phyloP scores from a whole-genome alignment of 2,329 filamentous ascomycete genomes.

The Aspergillus jensenii region DNA sequence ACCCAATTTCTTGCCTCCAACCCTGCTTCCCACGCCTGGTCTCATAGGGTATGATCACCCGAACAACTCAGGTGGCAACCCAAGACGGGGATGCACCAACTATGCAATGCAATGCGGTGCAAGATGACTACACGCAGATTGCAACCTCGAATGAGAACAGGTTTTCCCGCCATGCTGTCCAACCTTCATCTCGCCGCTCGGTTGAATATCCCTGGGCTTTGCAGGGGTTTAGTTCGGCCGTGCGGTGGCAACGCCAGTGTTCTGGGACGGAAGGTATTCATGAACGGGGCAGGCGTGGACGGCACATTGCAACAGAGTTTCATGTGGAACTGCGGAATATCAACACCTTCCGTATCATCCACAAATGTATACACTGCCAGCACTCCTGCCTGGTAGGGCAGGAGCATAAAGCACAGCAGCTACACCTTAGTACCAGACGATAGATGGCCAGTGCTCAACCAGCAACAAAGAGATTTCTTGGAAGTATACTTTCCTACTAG shows the following conservation, averaged over 20 bases:
- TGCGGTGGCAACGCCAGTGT: neutral
- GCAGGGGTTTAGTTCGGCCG: neutral
- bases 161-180: neutral
- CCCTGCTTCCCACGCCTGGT: neutral
- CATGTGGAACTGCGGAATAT: too few relatives aligned
- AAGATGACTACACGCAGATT: neutral
- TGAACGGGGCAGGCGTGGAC: too few relatives aligned
- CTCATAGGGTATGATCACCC: neutral
- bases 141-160: neutral
- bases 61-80: neutral
- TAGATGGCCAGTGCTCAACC: too few relatives aligned
- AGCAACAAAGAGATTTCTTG: too few relatives aligned
- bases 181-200: neutral
- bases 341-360: too few relatives aligned
- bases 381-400: too few relatives aligned
- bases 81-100: neutral
- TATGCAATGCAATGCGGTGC: neutral
- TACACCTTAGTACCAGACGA: too few relatives aligned
- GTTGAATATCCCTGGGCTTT: neutral
- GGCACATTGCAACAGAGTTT: too few relatives aligned
- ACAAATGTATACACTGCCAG: too few relatives aligned
- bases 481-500: too few relatives aligned
- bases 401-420: too few relatives aligned
- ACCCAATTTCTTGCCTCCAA: neutral
- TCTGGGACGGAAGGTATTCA: too few relatives aligned